These are phyloP conservation scores for Backusella luteola DNA, from an alignment of 192 early-diverging fungal species.

Conservation along the genomic window DNA sequence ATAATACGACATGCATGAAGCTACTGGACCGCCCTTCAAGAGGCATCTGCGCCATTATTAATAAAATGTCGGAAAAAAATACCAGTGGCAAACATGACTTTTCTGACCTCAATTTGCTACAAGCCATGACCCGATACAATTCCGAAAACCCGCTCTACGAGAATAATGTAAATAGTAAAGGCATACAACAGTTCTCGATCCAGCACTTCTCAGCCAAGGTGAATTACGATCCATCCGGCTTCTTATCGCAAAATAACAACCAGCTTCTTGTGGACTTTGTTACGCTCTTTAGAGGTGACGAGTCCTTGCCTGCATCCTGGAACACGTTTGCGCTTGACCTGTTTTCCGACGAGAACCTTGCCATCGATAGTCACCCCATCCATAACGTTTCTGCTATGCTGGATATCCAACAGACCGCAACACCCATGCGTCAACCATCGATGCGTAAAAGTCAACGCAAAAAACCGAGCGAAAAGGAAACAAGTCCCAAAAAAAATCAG, in stretches of 20 bases:
- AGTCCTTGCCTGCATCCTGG: slow-evolving; percentile 54
- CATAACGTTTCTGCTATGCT: slow-evolving; percentile 67
- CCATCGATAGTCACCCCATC: slow-evolving; percentile 66
- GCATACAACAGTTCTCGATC: slow-evolving; percentile 56
- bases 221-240: slow-evolving; percentile 71
- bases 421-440: slow-evolving; percentile 68
- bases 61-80: slow-evolving; percentile 37
- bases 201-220: slow-evolving; percentile 70
- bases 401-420: slow-evolving; percentile 68
- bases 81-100: slow-evolving; percentile 34
- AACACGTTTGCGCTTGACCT: slow-evolving; percentile 74
- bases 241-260: slow-evolving; percentile 70
- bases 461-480: neutral
- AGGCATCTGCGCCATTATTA: slow-evolving; percentile 42
- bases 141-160: slow-evolving; percentile 36
- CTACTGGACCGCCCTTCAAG: slow-evolving; percentile 52
- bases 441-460: slow-evolving; percentile 40
- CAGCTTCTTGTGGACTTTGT: slow-evolving; percentile 81
- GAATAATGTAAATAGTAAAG: slow-evolving; percentile 29
- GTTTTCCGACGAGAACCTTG: slow-evolving; percentile 68
- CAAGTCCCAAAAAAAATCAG: neutral
- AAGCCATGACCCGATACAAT: slow-evolving; percentile 27
- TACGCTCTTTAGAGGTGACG: slow-evolving; percentile 64
- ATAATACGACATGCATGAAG: slow-evolving; percentile 52
- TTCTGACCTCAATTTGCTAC: slow-evolving; percentile 40